phyloP scores from a whole-genome alignment of 108 stramenopile genomes.

The Epipyxis sp. region DNA sequence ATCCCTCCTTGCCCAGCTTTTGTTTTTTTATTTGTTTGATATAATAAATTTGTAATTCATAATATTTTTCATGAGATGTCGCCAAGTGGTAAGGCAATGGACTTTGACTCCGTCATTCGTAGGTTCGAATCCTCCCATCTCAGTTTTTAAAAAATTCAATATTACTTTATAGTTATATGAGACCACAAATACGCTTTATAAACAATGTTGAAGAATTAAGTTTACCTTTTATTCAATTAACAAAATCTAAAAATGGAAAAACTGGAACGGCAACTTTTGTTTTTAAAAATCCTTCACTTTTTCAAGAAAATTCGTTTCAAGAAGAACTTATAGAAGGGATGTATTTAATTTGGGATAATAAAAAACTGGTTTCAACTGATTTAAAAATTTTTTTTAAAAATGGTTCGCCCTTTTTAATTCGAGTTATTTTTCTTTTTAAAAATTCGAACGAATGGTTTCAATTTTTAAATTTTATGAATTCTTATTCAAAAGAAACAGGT shows the following conservation, averaged over 20 bases:
- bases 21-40: neutral
- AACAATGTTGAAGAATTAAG: neutral
- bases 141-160: slow-evolving; percentile 1
- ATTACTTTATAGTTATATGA: too few relatives aligned
- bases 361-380: neutral
- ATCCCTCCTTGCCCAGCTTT: slow-evolving; percentile 26
- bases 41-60: neutral
- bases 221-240: slow-evolving; percentile 10
- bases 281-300: neutral
- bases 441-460: slow-evolving; percentile 13
- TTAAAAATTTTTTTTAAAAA: neutral
- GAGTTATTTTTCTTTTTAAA: slow-evolving; percentile 12
- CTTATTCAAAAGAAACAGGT: slow-evolving; percentile 10
- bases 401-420: neutral
- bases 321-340: neutral
- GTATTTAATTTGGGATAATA: neutral
- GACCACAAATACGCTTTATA: too few relatives aligned
- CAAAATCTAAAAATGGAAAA: slow-evolving; percentile 5
- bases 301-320: neutral
- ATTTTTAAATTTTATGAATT: slow-evolving; percentile 20
- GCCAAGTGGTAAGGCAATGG: slow-evolving; percentile 31
- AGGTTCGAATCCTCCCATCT: slow-evolving; percentile 26
- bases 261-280: neutral
- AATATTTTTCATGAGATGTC: neutral
- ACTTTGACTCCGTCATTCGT: slow-evolving; percentile 28